phyloP scores from a whole-genome alignment of 768 basidiomycete genomes.

The Mycena rosella region DNA sequence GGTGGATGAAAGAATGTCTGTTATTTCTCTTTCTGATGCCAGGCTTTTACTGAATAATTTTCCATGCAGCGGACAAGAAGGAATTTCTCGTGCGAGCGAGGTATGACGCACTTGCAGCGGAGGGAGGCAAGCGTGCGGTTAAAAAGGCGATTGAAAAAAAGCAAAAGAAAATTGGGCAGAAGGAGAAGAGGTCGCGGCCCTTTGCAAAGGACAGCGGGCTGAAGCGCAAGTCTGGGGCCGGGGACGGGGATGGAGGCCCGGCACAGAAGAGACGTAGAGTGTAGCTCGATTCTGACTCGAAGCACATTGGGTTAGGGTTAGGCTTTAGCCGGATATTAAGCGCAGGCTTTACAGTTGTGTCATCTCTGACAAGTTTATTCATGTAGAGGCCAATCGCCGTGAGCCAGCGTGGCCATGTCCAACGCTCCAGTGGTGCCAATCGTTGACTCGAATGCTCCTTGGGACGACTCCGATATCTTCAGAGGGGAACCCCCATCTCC shows the following conservation, averaged over 20 bases:
- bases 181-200: conserved; percentile 90
- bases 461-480: conserved; percentile 63
- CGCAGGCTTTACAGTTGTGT: too few species aligned
- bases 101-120: conserved; percentile 81
- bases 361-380: too few species aligned
- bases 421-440: neutral
- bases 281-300: too few species aligned
- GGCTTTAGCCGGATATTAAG: too few species aligned
- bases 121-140: conserved; percentile 85
- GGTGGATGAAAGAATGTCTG: conserved; percentile 89
- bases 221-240: conserved; percentile 26
- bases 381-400: conserved; percentile 8
- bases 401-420: conserved; percentile 26
- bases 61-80: conserved; percentile 78
- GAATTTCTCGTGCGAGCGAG: conserved; percentile 78
- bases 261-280: conserved; percentile 23
- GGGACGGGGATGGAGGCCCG: conserved; percentile 32
- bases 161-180: conserved; percentile 87
- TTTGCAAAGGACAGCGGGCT: conserved; percentile 52
- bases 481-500: conserved; percentile 57
- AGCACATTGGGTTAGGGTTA: too few species aligned
- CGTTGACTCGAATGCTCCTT: neutral
- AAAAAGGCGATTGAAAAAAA: conserved; percentile 92
- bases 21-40: conserved; percentile 6
- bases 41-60: conserved; percentile 18